Evolutionary conservation across 257 asterid species (phyloP).

Genomic region (Ehretia macrophylla): DNA sequence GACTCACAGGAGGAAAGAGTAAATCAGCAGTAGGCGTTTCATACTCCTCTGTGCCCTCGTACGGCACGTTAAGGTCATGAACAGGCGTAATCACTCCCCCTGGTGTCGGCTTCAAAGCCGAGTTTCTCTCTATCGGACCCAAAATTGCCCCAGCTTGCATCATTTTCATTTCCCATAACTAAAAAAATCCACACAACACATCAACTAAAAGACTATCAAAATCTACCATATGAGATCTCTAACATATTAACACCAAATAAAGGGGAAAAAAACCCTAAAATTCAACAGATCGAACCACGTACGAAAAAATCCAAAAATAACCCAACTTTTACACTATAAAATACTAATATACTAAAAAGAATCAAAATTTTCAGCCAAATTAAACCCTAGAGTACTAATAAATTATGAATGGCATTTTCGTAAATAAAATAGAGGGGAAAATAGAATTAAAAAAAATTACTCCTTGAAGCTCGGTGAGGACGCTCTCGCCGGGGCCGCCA

Average conservation of each 20-base stretch:
- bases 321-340: background rate
- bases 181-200: constrained; percentile 20
- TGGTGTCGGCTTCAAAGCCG: constrained; percentile 35
- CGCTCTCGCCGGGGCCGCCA: constrained; percentile 87
- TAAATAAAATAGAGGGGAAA: background rate
- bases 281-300: constrained; percentile 9
- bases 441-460: constrained; percentile 32
- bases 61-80: constrained; percentile 93
- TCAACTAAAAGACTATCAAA: constrained; percentile 13
- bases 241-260: background rate
- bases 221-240: constrained; percentile 23
- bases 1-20: constrained; percentile 90
- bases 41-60: constrained; percentile 90
- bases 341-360: background rate
- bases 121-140: constrained; percentile 81
- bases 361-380: background rate
- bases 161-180: constrained; percentile 94
- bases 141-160: constrained; percentile 80
- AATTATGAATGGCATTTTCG: background rate
- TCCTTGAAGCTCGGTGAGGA: constrained; percentile 87
- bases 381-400: background rate
- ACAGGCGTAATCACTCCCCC: constrained; percentile 70
- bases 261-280: constrained; percentile 19
- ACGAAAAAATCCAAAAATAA: background rate
- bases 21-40: constrained; percentile 97